Base-by-base conservation (phyloP, 2,329 filamentous ascomycete genomes). In the Pseudogymnoascus sp. region DNA sequence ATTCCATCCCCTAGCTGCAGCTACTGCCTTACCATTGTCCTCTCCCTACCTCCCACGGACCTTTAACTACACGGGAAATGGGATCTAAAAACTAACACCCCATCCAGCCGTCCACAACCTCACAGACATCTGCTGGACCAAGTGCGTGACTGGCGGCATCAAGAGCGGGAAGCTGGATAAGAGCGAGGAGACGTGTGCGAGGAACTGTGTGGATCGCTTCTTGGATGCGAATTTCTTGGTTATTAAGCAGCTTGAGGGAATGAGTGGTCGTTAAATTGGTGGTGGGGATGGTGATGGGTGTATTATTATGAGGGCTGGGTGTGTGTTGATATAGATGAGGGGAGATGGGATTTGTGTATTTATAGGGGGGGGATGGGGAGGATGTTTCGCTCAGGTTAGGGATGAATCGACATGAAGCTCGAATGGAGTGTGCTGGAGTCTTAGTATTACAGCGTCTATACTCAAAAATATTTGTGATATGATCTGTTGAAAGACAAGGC, bases 151-250 rank as follows among this genome's bases (percentile, higher is more conserved):
- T 7, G 79, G 84, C 59, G 80, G 79, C 61, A 86, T 96, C 72
- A 85, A 85, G 66, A 82, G 79, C 63, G 82, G 84, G 26, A 82
- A 84, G 68, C 78, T 99, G 66, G 90, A 95, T 66, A 82, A 80
- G 69, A 77, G 75, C 63, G 94, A 99, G 77, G 86, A 94, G 76
- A 76, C 79, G 7, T 99, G 94, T 74, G 82, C 96, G 72, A 79
- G 85, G 72, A 96, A 96, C 78, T 99, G 94, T 71, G 91, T 97
- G 60, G 89, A 96, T 69, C 82, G 94, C 60, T 97, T 95, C 75
- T 81, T 97, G 76, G 94, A 99, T 74, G 82, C 91, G 64, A 94
- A 92, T 75, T 75, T 89, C 65, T 78, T 90, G 59, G 88, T 95
- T n/a, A 77, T 96, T 74, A 87, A 85, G 78, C 88, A 96, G 72